A percentile compares a stretch with the other conserved stretches of the same genome.
Evolutionary conservation across 2,329 filamentous ascomycete species (phyloP).

Genomic region (Stagonosporopsis rhizophila): DNA sequence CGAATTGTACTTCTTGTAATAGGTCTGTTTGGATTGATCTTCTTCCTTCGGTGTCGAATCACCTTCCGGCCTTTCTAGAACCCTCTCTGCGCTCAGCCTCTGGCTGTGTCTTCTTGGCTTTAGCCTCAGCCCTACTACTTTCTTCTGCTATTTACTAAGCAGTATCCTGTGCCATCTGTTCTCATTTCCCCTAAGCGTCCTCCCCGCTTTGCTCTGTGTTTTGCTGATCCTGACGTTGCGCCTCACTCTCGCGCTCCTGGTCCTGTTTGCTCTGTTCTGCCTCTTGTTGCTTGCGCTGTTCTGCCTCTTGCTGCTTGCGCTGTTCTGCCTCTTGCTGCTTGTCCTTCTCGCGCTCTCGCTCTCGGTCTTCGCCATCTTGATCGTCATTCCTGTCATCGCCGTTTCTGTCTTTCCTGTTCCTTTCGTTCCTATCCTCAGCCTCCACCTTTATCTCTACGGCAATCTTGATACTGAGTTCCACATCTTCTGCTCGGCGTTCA

Average conservation of each 20-base stretch:
- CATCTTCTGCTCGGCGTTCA: background rate
- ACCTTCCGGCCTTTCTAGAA: too few species aligned
- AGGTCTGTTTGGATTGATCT: too few species aligned
- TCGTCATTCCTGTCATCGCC: background rate
- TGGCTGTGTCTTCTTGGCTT: background rate
- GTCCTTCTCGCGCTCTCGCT: background rate
- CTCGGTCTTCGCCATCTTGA: background rate
- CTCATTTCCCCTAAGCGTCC: too few species aligned
- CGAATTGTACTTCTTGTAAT: too few species aligned
- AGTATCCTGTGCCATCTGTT: too few species aligned
- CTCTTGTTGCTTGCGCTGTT: background rate
- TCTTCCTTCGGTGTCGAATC: too few species aligned
- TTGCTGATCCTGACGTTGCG: too few species aligned
- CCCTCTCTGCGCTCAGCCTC: background rate
- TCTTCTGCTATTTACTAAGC: background rate
- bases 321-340: slow-evolving; percentile 5
- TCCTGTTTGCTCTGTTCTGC: background rate
- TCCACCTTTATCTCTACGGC: slow-evolving; percentile 5
- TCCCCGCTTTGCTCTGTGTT: background rate
- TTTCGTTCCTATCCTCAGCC: background rate
- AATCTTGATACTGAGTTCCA: slow-evolving; percentile 2
- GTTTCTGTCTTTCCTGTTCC: background rate
- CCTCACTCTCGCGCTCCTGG: too few species aligned
- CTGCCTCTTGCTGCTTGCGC: background rate
- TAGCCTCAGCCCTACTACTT: background rate